phyloP scores from a whole-genome alignment of 108 stramenopile genomes.

The Skeletonema costatum region DNA sequence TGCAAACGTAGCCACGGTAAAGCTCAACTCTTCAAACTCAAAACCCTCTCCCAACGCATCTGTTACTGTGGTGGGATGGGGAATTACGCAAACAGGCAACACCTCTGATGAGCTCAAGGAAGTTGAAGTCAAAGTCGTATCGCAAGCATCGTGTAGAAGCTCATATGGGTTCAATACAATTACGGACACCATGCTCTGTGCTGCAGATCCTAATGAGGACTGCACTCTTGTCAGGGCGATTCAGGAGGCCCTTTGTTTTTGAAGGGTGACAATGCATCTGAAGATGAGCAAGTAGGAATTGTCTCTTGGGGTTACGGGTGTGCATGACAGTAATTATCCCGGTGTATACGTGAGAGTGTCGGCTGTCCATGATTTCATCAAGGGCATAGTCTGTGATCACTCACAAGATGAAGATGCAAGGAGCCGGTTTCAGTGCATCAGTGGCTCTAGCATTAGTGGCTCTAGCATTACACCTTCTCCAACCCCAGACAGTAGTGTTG shows the following conservation, averaged over 20 bases:
- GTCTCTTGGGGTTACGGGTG: constrained; percentile 25
- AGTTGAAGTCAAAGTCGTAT: constrained; percentile 4
- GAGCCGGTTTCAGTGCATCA: background rate
- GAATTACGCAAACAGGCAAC: background rate
- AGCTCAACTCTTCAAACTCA: background rate
- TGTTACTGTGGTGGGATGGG: constrained; percentile 17
- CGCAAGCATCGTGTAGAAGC: background rate
- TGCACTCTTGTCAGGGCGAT: constrained; percentile 27
- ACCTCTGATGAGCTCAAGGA: background rate
- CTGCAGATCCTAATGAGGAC: background rate
- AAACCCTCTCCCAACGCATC: background rate
- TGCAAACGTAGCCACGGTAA: background rate
- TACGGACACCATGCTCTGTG: constrained; percentile 18
- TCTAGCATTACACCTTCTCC: background rate
- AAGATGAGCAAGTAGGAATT: constrained; percentile 18
- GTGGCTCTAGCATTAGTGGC: background rate
- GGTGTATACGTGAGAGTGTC: constrained; percentile 33
- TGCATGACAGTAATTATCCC: constrained; percentile 14
- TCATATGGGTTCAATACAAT: background rate
- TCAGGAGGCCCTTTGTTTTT: constrained; percentile 45
- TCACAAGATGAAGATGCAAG: background rate
- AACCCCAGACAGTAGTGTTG: background rate
- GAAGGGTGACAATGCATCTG: constrained; percentile 5
- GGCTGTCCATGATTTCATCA: constrained; percentile 16
- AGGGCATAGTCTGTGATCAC: constrained; percentile 1